These are phyloP conservation scores for Venturiaceae sp. DNA, from an alignment of 2,329 filamentous ascomycete genomes.

Conservation along the genomic window DNA sequence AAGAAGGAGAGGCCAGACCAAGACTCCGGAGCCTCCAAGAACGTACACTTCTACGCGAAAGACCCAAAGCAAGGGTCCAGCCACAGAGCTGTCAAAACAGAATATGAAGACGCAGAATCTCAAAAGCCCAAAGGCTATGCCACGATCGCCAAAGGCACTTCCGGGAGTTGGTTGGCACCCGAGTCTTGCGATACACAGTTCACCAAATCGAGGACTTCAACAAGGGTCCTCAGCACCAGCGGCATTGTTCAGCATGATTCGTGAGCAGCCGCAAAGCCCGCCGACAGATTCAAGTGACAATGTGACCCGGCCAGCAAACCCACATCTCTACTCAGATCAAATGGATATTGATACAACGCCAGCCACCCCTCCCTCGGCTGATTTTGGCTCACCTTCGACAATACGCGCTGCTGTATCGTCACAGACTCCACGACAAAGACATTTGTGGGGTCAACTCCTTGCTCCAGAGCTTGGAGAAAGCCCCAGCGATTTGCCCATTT, in stretches of 20 bases:
- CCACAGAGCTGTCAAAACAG: neutral
- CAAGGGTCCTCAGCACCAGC: slow-evolving; percentile 1
- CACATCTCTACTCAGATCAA: slow-evolving; percentile 11
- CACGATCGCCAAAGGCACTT: neutral
- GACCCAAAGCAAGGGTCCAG: neutral
- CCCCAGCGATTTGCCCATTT: slow-evolving; percentile 6
- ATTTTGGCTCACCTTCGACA: neutral
- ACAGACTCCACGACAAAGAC: slow-evolving; percentile 25
- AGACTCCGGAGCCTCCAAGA: neutral
- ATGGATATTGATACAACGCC: neutral
- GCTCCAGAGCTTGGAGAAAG: neutral
- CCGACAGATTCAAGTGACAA: slow-evolving; percentile 27
- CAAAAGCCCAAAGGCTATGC: neutral
- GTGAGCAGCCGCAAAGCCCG: neutral
- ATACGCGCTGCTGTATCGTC: slow-evolving; percentile 13
- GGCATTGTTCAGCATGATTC: slow-evolving; percentile 3
- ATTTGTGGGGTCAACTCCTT: slow-evolving; percentile 16
- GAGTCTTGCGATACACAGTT: neutral
- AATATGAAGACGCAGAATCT: neutral
- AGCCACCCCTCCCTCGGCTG: neutral
- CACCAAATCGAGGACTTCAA: neutral
- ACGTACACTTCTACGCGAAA: neutral
- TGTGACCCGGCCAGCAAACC: slow-evolving; percentile 17
- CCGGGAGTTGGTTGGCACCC: neutral
- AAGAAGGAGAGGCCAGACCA: neutral